These are phyloP conservation scores for Candolleomyces aberdarensis DNA, from an alignment of 768 basidiomycete species.

Conservation along the genomic window DNA sequence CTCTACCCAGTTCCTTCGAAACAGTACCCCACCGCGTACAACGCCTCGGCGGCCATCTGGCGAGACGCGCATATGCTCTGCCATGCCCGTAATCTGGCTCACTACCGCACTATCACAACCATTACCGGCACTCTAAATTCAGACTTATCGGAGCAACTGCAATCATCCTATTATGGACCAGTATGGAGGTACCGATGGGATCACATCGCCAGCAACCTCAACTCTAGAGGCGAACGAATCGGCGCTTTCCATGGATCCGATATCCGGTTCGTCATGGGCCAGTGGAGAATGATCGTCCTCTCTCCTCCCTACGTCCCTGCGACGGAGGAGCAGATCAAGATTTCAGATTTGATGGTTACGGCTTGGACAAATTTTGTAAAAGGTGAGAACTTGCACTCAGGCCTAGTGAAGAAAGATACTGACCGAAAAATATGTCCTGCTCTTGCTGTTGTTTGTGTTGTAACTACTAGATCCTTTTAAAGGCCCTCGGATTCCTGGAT, in stretches of 20 bases:
- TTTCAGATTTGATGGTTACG: constrained; percentile 32
- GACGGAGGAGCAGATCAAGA: constrained; percentile 22
- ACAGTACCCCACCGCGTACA: constrained; percentile 28
- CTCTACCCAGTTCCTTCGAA: constrained; percentile 25
- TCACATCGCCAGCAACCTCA: constrained; percentile 29
- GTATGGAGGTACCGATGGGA: constrained; percentile 32
- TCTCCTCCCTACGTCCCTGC: constrained; percentile 28
- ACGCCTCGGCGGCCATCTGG: constrained; percentile 32
- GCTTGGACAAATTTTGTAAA: constrained; percentile 36
- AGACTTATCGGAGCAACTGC: no score
- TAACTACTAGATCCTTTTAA: constrained; percentile 19
- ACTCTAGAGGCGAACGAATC: constrained; percentile 27
- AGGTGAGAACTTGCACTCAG: constrained; percentile 14
- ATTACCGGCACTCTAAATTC: no score
- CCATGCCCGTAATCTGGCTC: constrained; percentile 27
- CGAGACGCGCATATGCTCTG: constrained; percentile 33
- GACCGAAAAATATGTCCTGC: no score
- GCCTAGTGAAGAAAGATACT: no score
- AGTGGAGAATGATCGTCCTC: constrained; percentile 28
- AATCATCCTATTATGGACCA: constrained; percentile 8
- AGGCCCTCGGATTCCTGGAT: constrained; percentile 28
- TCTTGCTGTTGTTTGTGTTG: not conserved
- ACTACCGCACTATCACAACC: constrained; percentile 8
- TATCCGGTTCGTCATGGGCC: constrained; percentile 32
- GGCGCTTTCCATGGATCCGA: constrained; percentile 30